phyloP scores from a whole-genome alignment of 768 basidiomycete species.

The Crepidotus variabilis region DNA sequence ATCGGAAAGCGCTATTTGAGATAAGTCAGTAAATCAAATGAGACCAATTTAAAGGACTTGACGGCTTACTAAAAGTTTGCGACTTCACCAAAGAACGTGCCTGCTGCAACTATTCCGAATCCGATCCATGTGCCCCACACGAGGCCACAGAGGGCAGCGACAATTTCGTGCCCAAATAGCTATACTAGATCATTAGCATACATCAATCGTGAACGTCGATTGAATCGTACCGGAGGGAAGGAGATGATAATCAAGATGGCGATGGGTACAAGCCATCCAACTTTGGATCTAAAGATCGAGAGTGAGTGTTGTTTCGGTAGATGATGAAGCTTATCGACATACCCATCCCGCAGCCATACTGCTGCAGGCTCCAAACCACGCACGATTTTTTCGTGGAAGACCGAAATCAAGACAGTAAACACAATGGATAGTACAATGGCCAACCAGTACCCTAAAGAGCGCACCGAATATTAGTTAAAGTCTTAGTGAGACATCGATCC shows the following conservation, averaged over 20 bases:
- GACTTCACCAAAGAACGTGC: slow-evolving; percentile 82
- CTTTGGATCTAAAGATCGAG: slow-evolving; percentile 34
- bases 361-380: slow-evolving; percentile 63
- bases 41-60: neutral
- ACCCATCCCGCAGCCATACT: slow-evolving; percentile 56
- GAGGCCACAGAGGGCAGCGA: slow-evolving; percentile 85
- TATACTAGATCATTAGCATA: slow-evolving; percentile 19
- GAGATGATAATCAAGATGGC: slow-evolving; percentile 79
- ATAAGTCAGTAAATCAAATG: slow-evolving; percentile 1
- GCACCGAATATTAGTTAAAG: neutral
- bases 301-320: neutral
- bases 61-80: slow-evolving; percentile 78
- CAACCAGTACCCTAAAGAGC: slow-evolving; percentile 49
- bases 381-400: slow-evolving; percentile 73
- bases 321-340: slow-evolving; percentile 22
- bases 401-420: slow-evolving; percentile 48
- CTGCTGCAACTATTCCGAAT: slow-evolving; percentile 81
- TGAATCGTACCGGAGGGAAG: slow-evolving; percentile 66
- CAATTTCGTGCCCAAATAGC: slow-evolving; percentile 93
- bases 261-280: slow-evolving; percentile 78
- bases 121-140: slow-evolving; percentile 89
- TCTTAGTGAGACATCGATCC: slow-evolving; percentile 17
- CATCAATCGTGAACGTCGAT: neutral
- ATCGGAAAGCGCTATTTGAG: slow-evolving; percentile 69
- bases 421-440: slow-evolving; percentile 40